Conservation (phyloP, 176 grass and related monocot genomes). For the Zizania latifolia region DNA sequence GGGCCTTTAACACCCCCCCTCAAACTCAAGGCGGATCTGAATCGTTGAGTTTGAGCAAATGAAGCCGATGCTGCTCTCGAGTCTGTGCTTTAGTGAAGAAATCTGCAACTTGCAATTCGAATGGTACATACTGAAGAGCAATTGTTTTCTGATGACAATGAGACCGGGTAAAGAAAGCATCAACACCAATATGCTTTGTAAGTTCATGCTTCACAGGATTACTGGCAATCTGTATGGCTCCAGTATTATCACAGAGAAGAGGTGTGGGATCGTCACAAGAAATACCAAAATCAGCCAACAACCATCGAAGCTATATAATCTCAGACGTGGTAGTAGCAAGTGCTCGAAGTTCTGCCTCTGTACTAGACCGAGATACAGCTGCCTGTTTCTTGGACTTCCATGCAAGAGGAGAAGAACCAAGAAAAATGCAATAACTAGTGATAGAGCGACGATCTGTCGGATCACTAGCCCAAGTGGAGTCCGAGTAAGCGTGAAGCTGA, state of each 20-base stretch:
- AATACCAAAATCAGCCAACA: not conserved
- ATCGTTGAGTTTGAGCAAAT: not conserved
- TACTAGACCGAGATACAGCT: not conserved
- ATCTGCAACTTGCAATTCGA: not conserved
- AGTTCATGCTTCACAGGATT: not conserved
- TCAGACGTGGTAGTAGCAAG: not conserved
- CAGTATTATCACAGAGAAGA: no score
- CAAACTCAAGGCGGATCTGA: not conserved
- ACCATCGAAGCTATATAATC: not conserved
- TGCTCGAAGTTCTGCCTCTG: not conserved
- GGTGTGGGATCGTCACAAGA: not conserved
- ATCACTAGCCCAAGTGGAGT: no score
- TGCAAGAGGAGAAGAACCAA: no score
- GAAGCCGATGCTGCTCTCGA: not conserved
- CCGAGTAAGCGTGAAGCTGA: no score
- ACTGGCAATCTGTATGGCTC: not conserved
- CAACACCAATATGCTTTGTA: not conserved
- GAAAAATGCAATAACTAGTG: no score
- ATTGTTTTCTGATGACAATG: not conserved
- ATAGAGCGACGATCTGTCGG: no score
- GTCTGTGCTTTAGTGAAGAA: not conserved
- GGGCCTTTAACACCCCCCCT: not conserved
- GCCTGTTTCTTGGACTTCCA: no score
- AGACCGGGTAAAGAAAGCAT: not conserved
- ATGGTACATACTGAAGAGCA: no score